Evolutionary conservation across 805 yeast genomes (phyloP).

Genomic region (Candida chilensis): DNA sequence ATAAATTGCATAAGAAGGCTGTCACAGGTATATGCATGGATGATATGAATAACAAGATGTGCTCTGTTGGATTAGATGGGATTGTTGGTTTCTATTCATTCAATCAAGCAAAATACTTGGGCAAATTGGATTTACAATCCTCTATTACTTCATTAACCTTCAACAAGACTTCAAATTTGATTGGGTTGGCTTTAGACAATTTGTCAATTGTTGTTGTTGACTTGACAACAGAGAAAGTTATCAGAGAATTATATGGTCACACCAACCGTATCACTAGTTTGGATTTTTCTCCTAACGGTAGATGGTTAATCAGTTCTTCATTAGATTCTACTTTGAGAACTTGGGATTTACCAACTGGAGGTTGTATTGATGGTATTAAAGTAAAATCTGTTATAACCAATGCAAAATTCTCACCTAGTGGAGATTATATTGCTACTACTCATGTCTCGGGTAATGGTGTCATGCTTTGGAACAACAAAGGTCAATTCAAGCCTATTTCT

Average conservation of each 20-base stretch:
- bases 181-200: conserved; percentile 83
- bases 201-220: conserved; percentile 79
- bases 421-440: conserved; percentile 86
- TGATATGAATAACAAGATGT: conserved; percentile 84
- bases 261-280: conserved; percentile 77
- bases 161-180: conserved; percentile 75
- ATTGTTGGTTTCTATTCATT: conserved; percentile 82
- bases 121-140: conserved; percentile 59
- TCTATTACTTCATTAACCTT: conserved; percentile 74
- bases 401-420: conserved; percentile 74
- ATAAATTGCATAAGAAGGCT: conserved; percentile 62
- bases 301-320: conserved; percentile 84
- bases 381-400: conserved; percentile 75
- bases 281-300: conserved; percentile 91
- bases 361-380: conserved; percentile 86
- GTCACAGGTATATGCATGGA: conserved; percentile 87
- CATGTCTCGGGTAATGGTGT: conserved; percentile 90
- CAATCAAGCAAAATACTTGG: conserved; percentile 55
- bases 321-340: conserved; percentile 86
- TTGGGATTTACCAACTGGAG: conserved; percentile 97
- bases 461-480: conserved; percentile 83
- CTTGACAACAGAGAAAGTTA: conserved; percentile 67
- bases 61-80: conserved; percentile 86
- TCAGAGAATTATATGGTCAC: conserved; percentile 87
- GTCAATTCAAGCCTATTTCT: conserved; percentile 73